phyloP scores from a whole-genome alignment of 179 eudicot species.

The Silene vulgaris region DNA sequence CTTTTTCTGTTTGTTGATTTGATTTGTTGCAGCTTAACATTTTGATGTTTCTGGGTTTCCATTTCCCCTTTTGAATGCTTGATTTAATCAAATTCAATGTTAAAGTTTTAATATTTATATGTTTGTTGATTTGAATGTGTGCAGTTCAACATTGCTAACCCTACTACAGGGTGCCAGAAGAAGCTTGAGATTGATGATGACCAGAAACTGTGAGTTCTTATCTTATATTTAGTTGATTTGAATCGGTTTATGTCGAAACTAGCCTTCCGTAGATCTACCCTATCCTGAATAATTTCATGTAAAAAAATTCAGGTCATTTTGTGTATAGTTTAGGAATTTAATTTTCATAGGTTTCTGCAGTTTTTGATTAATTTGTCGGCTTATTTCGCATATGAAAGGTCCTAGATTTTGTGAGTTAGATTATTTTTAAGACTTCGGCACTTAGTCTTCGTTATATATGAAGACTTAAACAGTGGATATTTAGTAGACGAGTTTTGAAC shows the following conservation, averaged over 20 bases:
- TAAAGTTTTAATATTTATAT: background rate
- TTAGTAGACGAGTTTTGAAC: too few relatives aligned
- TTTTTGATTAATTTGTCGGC: too few relatives aligned
- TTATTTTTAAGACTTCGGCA: too few relatives aligned
- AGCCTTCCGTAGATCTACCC: background rate
- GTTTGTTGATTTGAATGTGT: conserved; percentile 10
- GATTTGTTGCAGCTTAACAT: background rate
- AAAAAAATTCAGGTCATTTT: background rate
- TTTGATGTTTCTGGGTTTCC: too few relatives aligned
- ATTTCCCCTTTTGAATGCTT: too few relatives aligned
- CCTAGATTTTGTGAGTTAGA: too few relatives aligned
- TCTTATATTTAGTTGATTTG: background rate
- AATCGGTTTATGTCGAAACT: background rate
- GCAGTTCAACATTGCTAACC: conserved; percentile 77
- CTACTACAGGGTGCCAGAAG: conserved; percentile 87
- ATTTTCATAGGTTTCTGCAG: too few relatives aligned
- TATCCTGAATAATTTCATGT: background rate
- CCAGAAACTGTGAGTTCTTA: conserved; percentile 54
- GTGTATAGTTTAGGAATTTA: too few relatives aligned
- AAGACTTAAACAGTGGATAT: too few relatives aligned
- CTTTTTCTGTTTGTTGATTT: background rate
- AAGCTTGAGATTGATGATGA: conserved; percentile 87
- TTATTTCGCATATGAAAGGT: too few relatives aligned
- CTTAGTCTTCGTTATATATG: too few relatives aligned
- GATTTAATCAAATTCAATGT: background rate